Conservation (phyloP, 768 basidiomycete genomes). For the Kwoniella shandongensis region DNA sequence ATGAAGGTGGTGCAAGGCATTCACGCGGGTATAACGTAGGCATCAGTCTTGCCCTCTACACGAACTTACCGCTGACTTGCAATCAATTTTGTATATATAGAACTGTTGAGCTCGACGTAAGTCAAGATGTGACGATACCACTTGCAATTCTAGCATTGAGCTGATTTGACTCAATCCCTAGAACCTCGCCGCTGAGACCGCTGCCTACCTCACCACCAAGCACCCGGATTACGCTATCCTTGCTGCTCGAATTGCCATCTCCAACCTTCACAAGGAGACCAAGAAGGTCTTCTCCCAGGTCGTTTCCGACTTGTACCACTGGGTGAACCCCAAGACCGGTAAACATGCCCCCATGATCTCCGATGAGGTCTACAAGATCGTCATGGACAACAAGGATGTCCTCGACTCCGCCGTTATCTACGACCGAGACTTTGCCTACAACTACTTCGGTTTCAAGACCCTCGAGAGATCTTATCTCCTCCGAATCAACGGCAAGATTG, state of each 20-base stretch:
- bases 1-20: slow-evolving; percentile 57
- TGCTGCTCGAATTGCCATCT: slow-evolving; percentile 96
- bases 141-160: not conserved
- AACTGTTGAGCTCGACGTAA: slow-evolving; percentile 91
- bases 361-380: slow-evolving; percentile 74
- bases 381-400: slow-evolving; percentile 73
- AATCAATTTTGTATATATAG: slow-evolving; percentile 64
- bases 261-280: slow-evolving; percentile 98
- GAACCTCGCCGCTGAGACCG: slow-evolving; percentile 97
- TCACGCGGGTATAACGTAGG: slow-evolving; percentile 15
- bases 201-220: slow-evolving; percentile 93
- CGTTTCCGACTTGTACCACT: slow-evolving; percentile 83
- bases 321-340: slow-evolving; percentile 96
- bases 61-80: not conserved
- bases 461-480: slow-evolving; percentile 96
- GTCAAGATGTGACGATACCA: slow-evolving; percentile 44
- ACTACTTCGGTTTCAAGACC: slow-evolving; percentile 99
- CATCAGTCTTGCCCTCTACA: slow-evolving; percentile 55
- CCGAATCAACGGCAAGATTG: slow-evolving; percentile 87
- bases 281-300: slow-evolving; percentile 95
- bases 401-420: slow-evolving; percentile 96
- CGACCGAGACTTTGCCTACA: slow-evolving; percentile 96
- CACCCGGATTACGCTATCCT: slow-evolving; percentile 98
- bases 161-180: slow-evolving; percentile 44
- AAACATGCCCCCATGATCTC: slow-evolving; percentile 86